These are phyloP conservation scores for Gryganskiella cystojenkinii DNA, from an alignment of 192 early-diverging fungal genomes.

Conservation along the genomic window DNA sequence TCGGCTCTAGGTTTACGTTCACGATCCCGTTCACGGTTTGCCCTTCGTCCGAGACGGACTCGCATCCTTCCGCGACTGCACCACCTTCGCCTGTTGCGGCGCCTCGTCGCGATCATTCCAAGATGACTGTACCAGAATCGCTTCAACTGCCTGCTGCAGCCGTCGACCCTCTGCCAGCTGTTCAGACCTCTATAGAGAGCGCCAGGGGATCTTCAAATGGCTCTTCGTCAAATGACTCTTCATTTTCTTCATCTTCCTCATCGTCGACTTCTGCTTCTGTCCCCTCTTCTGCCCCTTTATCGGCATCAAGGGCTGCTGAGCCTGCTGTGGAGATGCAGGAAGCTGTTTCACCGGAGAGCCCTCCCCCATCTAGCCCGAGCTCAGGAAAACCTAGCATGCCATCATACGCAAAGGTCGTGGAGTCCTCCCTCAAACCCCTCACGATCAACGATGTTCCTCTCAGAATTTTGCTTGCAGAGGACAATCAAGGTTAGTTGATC, in stretches of 20 bases:
- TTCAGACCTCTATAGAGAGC: too few relatives aligned
- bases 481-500: constrained; percentile 25
- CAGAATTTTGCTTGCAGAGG: constrained; percentile 47
- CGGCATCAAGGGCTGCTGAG: too few relatives aligned
- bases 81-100: constrained; percentile 29
- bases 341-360: not conserved
- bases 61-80: constrained; percentile 27
- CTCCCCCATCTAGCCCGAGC: not conserved
- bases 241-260: too few relatives aligned
- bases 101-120: constrained; percentile 1
- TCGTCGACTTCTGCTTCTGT: too few relatives aligned
- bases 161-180: too few relatives aligned
- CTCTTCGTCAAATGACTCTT: too few relatives aligned
- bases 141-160: not conserved
- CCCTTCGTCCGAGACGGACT: constrained; percentile 35
- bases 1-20: constrained; percentile 57
- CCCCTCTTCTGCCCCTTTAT: too few relatives aligned
- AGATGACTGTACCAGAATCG: not conserved
- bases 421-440: constrained; percentile 27
- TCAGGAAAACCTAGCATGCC: constrained; percentile 13
- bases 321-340: too few relatives aligned
- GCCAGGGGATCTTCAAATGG: too few relatives aligned
- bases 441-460: constrained; percentile 29
- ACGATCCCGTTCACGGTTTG: constrained; percentile 50
- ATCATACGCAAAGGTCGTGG: constrained; percentile 46